Evolutionary conservation across 306 rosid genomes (phyloP).

Genomic region (Corylus avellana): DNA sequence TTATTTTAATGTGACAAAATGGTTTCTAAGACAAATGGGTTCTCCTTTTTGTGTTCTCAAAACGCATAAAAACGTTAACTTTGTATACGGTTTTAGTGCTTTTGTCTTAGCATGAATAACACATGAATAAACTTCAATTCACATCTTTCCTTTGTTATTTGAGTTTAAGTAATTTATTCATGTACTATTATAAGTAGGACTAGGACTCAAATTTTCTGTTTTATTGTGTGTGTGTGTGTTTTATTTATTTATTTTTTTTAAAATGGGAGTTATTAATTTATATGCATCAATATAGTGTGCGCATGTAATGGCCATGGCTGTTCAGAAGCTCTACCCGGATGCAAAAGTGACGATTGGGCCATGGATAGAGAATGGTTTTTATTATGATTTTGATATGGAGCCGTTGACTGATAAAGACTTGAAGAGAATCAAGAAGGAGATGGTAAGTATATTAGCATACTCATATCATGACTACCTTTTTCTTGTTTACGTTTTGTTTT

Average conservation of each 20-base stretch:
- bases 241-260: not conserved
- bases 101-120: not conserved
- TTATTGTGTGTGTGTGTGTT: not conserved
- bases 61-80: not conserved
- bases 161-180: not conserved
- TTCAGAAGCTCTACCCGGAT: conserved; percentile 85
- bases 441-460: conserved; percentile 58
- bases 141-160: not conserved
- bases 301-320: conserved; percentile 99
- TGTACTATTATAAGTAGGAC: not conserved
- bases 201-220: not conserved
- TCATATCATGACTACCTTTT: conserved; percentile 10
- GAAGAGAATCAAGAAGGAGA: conserved; percentile 91
- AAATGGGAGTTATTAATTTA: conserved; percentile 24
- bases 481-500: not conserved
- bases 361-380: conserved; percentile 95
- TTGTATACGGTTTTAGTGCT: not conserved
- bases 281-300: conserved; percentile 66
- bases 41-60: not conserved
- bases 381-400: conserved; percentile 90
- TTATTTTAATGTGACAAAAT: not conserved
- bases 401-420: conserved; percentile 83
- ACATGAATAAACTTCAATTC: not conserved
- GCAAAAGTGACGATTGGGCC: conserved; percentile 99
- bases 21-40: not conserved